phyloP scores from a whole-genome alignment of 768 basidiomycete species.

The Epithele typhae region DNA sequence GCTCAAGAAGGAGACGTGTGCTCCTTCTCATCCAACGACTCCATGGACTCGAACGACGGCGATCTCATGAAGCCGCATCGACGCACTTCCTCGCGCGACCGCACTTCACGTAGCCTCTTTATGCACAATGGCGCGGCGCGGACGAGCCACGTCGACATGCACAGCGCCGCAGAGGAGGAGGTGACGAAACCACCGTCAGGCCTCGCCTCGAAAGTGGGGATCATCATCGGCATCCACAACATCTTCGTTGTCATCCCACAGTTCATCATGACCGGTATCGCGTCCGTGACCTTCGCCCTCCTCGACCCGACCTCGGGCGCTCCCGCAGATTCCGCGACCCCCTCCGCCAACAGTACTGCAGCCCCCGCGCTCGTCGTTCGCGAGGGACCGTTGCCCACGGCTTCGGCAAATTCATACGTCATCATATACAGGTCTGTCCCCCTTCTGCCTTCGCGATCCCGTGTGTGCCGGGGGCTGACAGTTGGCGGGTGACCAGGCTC shows the following conservation, averaged over 20 bases:
- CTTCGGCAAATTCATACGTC: conserved; percentile 64
- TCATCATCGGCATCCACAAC: conserved; percentile 92
- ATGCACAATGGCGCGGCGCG: conserved; percentile 45
- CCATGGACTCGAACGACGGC: conserved; percentile 18
- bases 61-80: conserved; percentile 14
- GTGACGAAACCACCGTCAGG: conserved; percentile 23
- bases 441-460: neutral
- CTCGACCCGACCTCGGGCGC: conserved; percentile 61
- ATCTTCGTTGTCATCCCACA: conserved; percentile 93
- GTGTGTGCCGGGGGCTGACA: neutral
- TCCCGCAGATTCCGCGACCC: conserved; percentile 2
- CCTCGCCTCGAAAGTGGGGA: conserved; percentile 81
- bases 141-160: conserved; percentile 42
- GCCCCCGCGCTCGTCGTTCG: conserved; percentile 3
- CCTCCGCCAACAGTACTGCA: conserved; percentile 1
- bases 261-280: conserved; percentile 84
- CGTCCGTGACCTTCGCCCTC: conserved; percentile 82
- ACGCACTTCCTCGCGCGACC: conserved; percentile 4
- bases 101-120: neutral
- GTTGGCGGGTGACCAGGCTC: conserved; percentile 34
- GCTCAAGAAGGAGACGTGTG: conserved; percentile 23
- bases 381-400: conserved; percentile 22
- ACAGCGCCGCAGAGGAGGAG: conserved; percentile 19
- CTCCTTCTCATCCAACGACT: conserved; percentile 25
- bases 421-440: conserved; percentile 70